phyloP scores from a whole-genome alignment of 495 filamentous ascomycete genomes.

The Amphirosellinia nigrospora region DNA sequence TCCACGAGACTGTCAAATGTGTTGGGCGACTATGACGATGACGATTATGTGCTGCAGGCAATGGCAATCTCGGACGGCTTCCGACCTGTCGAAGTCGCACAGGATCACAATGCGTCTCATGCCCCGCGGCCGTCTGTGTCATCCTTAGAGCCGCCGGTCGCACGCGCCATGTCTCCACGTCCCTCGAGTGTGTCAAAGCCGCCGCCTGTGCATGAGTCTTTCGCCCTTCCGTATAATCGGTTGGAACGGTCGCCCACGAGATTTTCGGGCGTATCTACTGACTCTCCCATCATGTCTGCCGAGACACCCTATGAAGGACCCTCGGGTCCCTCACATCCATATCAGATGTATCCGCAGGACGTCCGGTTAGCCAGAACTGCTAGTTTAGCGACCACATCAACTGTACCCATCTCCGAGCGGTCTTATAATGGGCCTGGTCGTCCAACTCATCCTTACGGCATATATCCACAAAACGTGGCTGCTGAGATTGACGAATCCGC shows the following conservation, averaged over 20 bases:
- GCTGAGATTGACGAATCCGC: conserved; percentile 28
- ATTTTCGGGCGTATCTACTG: conserved; percentile 40
- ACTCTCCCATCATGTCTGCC: conserved; percentile 53
- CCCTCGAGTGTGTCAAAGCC: conserved; percentile 58
- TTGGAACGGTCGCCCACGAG: conserved; percentile 38
- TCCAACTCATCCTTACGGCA: conserved; percentile 82
- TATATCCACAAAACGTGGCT: conserved; percentile 77
- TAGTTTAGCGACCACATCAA: conserved; percentile 69
- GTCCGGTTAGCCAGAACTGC: conserved; percentile 67
- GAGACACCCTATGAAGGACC: conserved; percentile 68
- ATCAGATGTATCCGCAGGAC: conserved; percentile 83
- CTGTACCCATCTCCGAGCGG: conserved; percentile 57
- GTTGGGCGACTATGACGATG: conserved; percentile 35
- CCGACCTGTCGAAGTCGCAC: conserved; percentile 43
- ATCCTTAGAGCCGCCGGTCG: conserved; percentile 26
- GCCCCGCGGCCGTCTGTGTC: conserved; percentile 31
- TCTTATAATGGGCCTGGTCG: conserved; percentile 66
- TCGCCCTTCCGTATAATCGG: conserved; percentile 51
- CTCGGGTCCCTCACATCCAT: conserved; percentile 82
- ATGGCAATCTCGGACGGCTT: conserved; percentile 55
- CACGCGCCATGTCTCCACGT: conserved; percentile 37
- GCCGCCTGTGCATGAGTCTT: conserved; percentile 44
- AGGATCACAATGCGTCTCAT: conserved; percentile 33
- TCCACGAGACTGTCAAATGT: conserved; percentile 40
- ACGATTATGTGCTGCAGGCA: conserved; percentile 48